These are phyloP conservation scores for Suhomyces faveliae DNA, from an alignment of 805 yeast genomes.

Conservation along the genomic window DNA sequence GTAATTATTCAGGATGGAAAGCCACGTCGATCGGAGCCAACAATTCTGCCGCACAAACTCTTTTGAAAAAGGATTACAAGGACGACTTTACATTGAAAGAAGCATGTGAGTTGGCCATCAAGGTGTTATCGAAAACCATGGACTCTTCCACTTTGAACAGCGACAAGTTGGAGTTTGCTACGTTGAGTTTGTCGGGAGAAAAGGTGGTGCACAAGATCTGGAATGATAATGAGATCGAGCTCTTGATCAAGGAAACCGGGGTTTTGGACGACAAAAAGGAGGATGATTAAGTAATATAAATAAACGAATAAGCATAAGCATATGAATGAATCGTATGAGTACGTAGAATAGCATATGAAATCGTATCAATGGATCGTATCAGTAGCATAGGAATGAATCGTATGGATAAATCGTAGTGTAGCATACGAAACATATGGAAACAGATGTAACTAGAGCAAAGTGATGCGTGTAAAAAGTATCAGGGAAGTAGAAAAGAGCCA, in stretches of 20 bases:
- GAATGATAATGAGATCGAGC: constrained; percentile 75
- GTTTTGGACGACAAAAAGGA: constrained; percentile 46
- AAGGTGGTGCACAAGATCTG: constrained; percentile 69
- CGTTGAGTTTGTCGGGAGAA: constrained; percentile 56
- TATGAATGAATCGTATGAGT: neutral
- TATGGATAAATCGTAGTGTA: no score
- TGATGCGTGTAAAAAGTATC: no score
- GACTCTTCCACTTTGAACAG: constrained; percentile 82
- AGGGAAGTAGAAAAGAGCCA: no score
- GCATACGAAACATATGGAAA: no score
- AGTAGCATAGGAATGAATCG: no score
- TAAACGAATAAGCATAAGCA: neutral
- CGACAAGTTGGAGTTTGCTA: constrained; percentile 92
- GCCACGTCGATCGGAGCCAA: constrained; percentile 97
- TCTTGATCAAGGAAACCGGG: constrained; percentile 68
- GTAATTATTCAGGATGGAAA: constrained; percentile 98
- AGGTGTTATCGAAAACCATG: constrained; percentile 90
- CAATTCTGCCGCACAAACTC: constrained; percentile 92
- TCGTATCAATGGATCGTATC: no score
- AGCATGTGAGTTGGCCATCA: constrained; percentile 84
- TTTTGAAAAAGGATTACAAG: constrained; percentile 91
- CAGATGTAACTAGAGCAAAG: no score
- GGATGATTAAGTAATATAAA: constrained; percentile 17
- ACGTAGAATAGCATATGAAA: no score
- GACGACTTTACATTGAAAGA: constrained; percentile 71